Conservation (phyloP, 139 green algal species). For the Volvox africanus region DNA sequence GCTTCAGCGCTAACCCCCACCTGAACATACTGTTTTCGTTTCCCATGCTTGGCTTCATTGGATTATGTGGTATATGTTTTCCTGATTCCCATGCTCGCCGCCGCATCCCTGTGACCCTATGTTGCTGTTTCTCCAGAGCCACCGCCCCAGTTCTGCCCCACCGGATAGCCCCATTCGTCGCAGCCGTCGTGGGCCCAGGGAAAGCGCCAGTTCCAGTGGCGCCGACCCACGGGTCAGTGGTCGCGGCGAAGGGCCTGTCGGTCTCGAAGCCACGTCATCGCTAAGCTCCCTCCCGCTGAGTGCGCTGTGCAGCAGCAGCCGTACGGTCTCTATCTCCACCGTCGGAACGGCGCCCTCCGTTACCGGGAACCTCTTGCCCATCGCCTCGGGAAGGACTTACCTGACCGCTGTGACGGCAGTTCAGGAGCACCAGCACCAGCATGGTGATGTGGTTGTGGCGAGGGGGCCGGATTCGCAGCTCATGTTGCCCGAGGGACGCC, state of each 20-base stretch:
- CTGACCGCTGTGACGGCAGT: too few species aligned
- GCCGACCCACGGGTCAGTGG: background rate
- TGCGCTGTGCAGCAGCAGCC: background rate
- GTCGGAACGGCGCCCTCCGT: background rate
- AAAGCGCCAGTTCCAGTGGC: background rate
- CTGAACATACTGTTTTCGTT: background rate
- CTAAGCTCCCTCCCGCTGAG: background rate
- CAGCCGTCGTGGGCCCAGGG: background rate
- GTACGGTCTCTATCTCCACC: background rate
- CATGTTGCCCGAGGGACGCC: background rate
- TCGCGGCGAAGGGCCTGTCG: background rate
- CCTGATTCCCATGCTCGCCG: background rate
- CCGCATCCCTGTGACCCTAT: background rate
- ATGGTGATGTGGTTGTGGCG: background rate
- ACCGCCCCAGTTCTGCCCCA: constrained; percentile 23
- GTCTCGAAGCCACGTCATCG: background rate
- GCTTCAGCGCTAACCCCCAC: background rate
- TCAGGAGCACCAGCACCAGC: too few species aligned
- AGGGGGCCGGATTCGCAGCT: background rate
- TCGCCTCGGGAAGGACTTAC: too few species aligned
- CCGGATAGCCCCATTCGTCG: background rate
- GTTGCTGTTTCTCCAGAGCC: background rate
- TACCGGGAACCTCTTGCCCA: background rate
- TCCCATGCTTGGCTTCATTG: background rate
- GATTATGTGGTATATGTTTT: background rate